A percentile compares a stretch with the other conserved stretches of the same genome.
phyloP scores from a whole-genome alignment of 148 eudicot species.

The Cornus controversa region DNA sequence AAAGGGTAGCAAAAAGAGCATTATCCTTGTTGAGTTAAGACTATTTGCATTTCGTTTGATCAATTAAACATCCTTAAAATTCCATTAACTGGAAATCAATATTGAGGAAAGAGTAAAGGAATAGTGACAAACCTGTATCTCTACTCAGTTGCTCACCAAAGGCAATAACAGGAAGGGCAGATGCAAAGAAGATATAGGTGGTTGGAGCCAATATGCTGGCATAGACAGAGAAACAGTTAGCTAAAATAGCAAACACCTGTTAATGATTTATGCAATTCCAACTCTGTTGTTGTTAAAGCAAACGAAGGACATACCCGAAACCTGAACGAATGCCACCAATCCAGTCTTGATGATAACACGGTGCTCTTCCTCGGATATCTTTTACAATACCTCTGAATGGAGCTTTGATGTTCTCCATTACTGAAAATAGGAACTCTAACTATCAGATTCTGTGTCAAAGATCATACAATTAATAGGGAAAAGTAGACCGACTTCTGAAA shows the following conservation, averaged over 20 bases:
- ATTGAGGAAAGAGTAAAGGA: too few relatives aligned
- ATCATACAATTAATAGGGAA: too few relatives aligned
- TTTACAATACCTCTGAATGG: conserved; percentile 48
- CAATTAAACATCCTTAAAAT: too few relatives aligned
- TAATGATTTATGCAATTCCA: not conserved
- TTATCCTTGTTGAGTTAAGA: too few relatives aligned
- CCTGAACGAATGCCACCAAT: conserved; percentile 50
- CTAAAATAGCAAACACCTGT: too few relatives aligned
- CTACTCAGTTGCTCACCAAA: conserved; percentile 56
- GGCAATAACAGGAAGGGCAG: conserved; percentile 61
- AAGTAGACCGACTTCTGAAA: too few relatives aligned
- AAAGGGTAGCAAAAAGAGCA: too few relatives aligned
- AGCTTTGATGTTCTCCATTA: conserved; percentile 30
- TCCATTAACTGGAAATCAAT: too few relatives aligned
- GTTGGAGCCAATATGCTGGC: conserved; percentile 56
- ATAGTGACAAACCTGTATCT: conserved; percentile 38
- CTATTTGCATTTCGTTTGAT: too few relatives aligned
- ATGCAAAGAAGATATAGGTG: conserved; percentile 56
- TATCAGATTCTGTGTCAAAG: too few relatives aligned
- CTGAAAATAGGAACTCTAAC: not conserved
- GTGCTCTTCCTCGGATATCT: conserved; percentile 52
- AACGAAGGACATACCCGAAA: conserved; percentile 28
- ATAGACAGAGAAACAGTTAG: not conserved
- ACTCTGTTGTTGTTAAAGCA: not conserved
- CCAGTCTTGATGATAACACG: conserved; percentile 73